Evolutionary conservation across 306 rosid genomes (phyloP), one percentile per base, ranked within the genome.

Genomic region (Sindora glabra): DNA sequence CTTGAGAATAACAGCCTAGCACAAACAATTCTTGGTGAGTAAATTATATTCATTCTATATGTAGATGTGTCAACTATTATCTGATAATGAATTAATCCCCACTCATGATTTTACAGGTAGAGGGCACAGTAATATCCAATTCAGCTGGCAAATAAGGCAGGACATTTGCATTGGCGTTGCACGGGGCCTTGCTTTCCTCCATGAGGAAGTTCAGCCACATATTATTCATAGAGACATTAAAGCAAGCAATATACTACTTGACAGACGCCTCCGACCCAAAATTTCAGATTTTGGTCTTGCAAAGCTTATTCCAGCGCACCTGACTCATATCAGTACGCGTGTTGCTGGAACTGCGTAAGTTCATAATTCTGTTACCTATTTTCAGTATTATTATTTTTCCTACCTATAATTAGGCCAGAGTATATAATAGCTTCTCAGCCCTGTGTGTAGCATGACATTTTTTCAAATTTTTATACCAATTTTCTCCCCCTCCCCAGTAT

Each of bases 271-370:
- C 21, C 56, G 53, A 3, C 86, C 94, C 29, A 85, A 85, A 72
- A 85, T 89, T 48, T 80, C 96, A 38, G 94, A 89, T 77, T 89
- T 90, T 63, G 97, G 97, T 46, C 95, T 90, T 37, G 97, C 97
- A 54, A 90, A 80, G 78, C 74, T 90, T 23, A 79, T 90, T 26
- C 65, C 86, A 5, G 71, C 83, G 47, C 64, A 81, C 69, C 10
- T 76, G 55, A 89, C 95, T 24, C 97, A 89, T 74, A 60, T 89
- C 23, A 89, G 87, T 65, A 89, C 97, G 3, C 79, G 67, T 25
- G 89, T 89, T 30, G 97, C 97, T 54, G 95, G 95, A 68, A 89
- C 95, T 37, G 67, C 24, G 95, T 86, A 70, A 78, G 97, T 72
- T 70, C 18, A 33, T 23, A 12, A 27, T 11, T 30, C 22, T 19